These are phyloP conservation scores for Mortierella sp. DNA, from an alignment of 371 early-diverging fungal genomes.

Conservation along the genomic window DNA sequence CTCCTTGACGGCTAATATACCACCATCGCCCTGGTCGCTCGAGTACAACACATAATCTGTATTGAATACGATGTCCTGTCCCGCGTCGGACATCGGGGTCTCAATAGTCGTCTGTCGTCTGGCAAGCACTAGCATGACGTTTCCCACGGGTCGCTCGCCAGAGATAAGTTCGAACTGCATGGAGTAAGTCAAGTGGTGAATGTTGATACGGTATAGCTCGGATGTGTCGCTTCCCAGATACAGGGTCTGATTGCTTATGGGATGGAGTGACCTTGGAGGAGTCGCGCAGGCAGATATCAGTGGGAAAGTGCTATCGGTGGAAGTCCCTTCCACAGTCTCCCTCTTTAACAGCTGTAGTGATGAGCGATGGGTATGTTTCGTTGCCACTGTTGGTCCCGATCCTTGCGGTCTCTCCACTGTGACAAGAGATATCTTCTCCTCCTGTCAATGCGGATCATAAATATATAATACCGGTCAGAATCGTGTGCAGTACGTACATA, in stretches of 20 bases:
- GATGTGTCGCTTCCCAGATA: constrained; percentile 47
- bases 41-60: constrained; percentile 45
- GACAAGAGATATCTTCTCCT: constrained; percentile 37
- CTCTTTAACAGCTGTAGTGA: constrained; percentile 25
- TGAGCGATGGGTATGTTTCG: constrained; percentile 18
- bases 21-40: constrained; percentile 39
- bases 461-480: neutral
- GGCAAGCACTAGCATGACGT: constrained; percentile 30
- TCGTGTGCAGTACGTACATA: no score
- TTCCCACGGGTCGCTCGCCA: constrained; percentile 37
- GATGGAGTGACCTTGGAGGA: constrained; percentile 15
- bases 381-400: neutral
- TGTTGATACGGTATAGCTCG: constrained; percentile 37
- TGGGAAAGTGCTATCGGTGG: constrained; percentile 3
- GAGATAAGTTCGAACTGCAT: constrained; percentile 42
- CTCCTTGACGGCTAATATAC: constrained; percentile 32
- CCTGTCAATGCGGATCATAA: constrained; percentile 7
- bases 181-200: constrained; percentile 14
- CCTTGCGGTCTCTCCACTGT: constrained; percentile 20
- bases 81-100: constrained; percentile 1
- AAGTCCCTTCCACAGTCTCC: neutral
- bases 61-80: constrained; percentile 8
- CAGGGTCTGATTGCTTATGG: constrained; percentile 26
- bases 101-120: constrained; percentile 7
- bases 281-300: constrained; percentile 46